Conservation (phyloP, 495 filamentous ascomycete genomes). For the Jackrogersella multiformis region DNA sequence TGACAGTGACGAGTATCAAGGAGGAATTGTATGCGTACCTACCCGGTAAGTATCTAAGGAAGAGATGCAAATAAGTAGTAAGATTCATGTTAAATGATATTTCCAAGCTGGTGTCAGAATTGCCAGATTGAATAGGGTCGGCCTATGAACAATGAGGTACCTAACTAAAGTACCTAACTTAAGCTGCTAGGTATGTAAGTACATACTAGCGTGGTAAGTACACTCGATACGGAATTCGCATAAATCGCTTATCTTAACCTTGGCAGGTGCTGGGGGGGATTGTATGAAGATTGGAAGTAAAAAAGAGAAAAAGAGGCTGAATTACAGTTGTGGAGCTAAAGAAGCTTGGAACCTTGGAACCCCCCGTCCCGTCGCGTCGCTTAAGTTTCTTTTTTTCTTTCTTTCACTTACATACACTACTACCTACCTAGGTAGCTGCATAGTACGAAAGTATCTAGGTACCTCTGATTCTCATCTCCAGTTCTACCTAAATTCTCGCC, state of each 20-base stretch:
- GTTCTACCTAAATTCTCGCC: constrained; percentile 38
- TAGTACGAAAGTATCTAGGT: neutral
- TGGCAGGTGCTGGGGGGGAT: no score
- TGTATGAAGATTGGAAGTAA: no score
- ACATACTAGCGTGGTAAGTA: no score
- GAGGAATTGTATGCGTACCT: constrained; percentile 5
- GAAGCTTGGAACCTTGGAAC: no score
- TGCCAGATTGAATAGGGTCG: constrained; percentile 3
- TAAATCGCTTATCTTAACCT: neutral
- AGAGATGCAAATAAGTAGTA: no score
- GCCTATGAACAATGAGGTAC: no score
- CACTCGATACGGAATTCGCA: neutral
- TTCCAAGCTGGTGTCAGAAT: no score
- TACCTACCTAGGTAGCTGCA: neutral
- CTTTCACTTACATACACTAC: neutral
- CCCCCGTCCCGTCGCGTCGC: constrained; percentile 2
- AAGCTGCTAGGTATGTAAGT: no score
- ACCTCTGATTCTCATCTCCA: no score
- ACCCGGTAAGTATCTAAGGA: no score
- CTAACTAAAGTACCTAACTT: no score
- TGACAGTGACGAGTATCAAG: neutral
- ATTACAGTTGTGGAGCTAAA: constrained; percentile 1
- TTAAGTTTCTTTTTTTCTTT: neutral
- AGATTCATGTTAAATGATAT: constrained; percentile 1
- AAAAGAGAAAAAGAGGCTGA: constrained; percentile 8